Percentiles rank a stretch among this genome's conserved stretches.
phyloP scores from a whole-genome alignment of 768 basidiomycete genomes.

The Lactifluus echinatus region DNA sequence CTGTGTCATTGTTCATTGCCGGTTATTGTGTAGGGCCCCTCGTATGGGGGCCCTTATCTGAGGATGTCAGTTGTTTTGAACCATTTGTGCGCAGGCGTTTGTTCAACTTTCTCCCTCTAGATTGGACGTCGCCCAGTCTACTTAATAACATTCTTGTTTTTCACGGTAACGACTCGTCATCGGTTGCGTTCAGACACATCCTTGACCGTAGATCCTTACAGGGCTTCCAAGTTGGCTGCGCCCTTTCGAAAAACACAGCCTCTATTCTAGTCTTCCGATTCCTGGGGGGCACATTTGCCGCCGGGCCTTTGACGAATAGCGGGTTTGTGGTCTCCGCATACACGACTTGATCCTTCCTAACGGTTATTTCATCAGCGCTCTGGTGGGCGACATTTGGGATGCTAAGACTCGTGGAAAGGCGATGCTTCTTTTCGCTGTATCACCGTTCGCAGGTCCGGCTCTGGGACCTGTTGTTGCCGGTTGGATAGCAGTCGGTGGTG shows the following conservation, averaged over 20 bases:
- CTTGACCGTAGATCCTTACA: slow-evolving; percentile 20
- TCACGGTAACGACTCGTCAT: slow-evolving; percentile 32
- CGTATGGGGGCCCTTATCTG: slow-evolving; percentile 24
- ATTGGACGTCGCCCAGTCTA: slow-evolving; percentile 51
- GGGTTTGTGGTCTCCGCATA: slow-evolving; percentile 36
- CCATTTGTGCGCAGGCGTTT: not conserved
- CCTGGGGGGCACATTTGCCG: slow-evolving; percentile 60
- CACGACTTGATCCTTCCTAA: not conserved
- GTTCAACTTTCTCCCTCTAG: not conserved
- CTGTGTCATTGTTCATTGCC: slow-evolving; percentile 55
- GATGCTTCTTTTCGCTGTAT: slow-evolving; percentile 52
- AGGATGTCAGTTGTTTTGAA: slow-evolving; percentile 25
- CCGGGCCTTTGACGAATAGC: slow-evolving; percentile 59
- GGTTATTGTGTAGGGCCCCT: slow-evolving; percentile 45
- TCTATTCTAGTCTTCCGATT: slow-evolving; percentile 64
- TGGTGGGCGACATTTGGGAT: slow-evolving; percentile 58
- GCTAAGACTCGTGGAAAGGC: slow-evolving; percentile 53
- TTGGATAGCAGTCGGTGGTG: slow-evolving; percentile 29
- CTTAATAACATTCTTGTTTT: slow-evolving; percentile 46
- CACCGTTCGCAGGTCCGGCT: slow-evolving; percentile 61
- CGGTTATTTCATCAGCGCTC: slow-evolving; percentile 29
- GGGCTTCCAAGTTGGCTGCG: slow-evolving; percentile 57
- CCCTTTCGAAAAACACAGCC: slow-evolving; percentile 50
- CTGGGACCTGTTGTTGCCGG: slow-evolving; percentile 30
- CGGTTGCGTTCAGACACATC: not conserved